These are phyloP conservation scores for Epichloe glyceriae DNA, from an alignment of 2,329 filamentous ascomycete species.

Conservation along the genomic window DNA sequence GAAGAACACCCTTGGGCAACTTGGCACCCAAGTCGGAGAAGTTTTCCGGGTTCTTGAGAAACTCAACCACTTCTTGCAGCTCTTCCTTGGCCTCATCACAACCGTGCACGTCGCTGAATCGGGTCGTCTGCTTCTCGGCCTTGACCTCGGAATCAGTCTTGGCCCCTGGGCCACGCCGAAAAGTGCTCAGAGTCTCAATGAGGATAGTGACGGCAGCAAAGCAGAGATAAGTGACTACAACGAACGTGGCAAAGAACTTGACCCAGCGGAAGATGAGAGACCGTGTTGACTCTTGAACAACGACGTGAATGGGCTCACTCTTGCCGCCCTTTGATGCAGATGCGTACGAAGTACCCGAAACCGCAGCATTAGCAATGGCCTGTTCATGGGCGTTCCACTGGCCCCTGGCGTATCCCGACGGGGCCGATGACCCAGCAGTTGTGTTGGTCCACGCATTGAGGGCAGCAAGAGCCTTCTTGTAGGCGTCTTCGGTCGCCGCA, in stretches of 20 bases:
- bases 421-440: slow-evolving; percentile 11
- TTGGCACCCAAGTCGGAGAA: slow-evolving; percentile 93
- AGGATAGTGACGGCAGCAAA: slow-evolving; percentile 69
- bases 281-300: slow-evolving; percentile 81
- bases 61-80: slow-evolving; percentile 91
- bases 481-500: slow-evolving; percentile 61
- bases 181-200: slow-evolving; percentile 65
- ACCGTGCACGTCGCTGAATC: slow-evolving; percentile 88
- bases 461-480: slow-evolving; percentile 54
- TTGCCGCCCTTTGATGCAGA: slow-evolving; percentile 48
- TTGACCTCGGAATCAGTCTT: slow-evolving; percentile 73
- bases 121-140: slow-evolving; percentile 80
- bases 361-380: slow-evolving; percentile 16
- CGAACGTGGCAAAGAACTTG: slow-evolving; percentile 72
- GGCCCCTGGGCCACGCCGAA: slow-evolving; percentile 62
- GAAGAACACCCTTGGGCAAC: slow-evolving; percentile 87
- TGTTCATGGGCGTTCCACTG: slow-evolving; percentile 20
- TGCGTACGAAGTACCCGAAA: slow-evolving; percentile 9
- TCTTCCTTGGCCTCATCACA: slow-evolving; percentile 98
- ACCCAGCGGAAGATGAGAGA: slow-evolving; percentile 79
- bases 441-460: slow-evolving; percentile 18
- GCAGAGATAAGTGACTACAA: slow-evolving; percentile 64
- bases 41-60: slow-evolving; percentile 81
- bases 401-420: slow-evolving; percentile 12
- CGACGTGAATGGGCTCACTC: slow-evolving; percentile 81